Evolutionary conservation across 768 basidiomycete species (phyloP).

Genomic region (Naganishia vishniacii): DNA sequence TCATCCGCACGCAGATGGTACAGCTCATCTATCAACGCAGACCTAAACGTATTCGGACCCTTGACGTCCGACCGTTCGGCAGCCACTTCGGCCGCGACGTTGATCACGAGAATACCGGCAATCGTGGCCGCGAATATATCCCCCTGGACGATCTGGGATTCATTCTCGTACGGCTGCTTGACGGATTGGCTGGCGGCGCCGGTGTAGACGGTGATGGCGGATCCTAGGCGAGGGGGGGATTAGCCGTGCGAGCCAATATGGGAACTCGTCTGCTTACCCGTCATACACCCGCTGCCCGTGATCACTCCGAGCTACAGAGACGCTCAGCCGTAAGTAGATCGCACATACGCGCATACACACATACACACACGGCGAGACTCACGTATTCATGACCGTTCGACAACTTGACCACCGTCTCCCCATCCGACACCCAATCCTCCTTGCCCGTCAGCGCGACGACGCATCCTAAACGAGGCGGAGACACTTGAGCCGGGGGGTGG

Average conservation of each 20-base stretch:
- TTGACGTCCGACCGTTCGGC: constrained; percentile 54
- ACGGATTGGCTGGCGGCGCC: constrained; percentile 58
- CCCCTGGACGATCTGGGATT: constrained; percentile 58
- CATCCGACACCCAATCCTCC: constrained; percentile 79
- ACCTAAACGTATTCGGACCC: constrained; percentile 63
- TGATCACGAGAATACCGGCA: constrained; percentile 62
- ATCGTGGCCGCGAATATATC: constrained; percentile 72
- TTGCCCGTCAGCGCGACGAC: constrained; percentile 75
- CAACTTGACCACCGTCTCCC: constrained; percentile 61
- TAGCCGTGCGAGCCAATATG: background rate
- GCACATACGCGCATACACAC: too few relatives aligned
- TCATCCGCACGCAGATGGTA: constrained; percentile 50
- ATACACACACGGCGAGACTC: too few relatives aligned
- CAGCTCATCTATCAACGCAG: constrained; percentile 61
- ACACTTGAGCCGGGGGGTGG: too few relatives aligned
- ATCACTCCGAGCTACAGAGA: constrained; percentile 62
- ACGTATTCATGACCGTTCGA: constrained; percentile 63
- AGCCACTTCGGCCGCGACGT: constrained; percentile 61
- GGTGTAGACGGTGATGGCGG: constrained; percentile 72
- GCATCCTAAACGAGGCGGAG: constrained; percentile 56
- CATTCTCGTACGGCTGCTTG: constrained; percentile 26
- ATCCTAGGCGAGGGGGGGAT: constrained; percentile 53
- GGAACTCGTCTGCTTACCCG: constrained; percentile 31
- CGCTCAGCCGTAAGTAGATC: too few relatives aligned
- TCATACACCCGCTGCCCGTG: constrained; percentile 84